Conservation (phyloP, 106 monocot genomes). For the Ottelia alismoides region DNA sequence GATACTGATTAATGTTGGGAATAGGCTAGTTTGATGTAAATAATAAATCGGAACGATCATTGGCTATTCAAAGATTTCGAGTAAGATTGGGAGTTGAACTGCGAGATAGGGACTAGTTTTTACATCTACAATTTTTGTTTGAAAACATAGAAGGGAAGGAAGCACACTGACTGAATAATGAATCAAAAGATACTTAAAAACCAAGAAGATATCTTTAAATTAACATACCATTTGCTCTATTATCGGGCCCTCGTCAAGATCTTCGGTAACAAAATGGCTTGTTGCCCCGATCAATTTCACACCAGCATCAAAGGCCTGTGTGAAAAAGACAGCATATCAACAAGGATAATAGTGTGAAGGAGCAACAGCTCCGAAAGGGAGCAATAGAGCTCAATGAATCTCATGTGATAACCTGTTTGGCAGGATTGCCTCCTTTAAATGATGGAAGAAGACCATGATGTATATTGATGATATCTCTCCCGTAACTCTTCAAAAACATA, state of each 20-base stretch:
- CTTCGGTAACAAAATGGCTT: conserved; percentile 72
- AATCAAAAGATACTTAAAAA: too few species aligned
- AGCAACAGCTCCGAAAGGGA: not conserved
- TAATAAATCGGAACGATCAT: too few species aligned
- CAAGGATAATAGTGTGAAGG: not conserved
- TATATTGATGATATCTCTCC: conserved; percentile 79
- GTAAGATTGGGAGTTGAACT: too few species aligned
- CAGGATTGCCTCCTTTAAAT: conserved; percentile 74
- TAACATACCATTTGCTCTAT: conserved; percentile 97
- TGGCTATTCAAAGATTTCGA: too few species aligned
- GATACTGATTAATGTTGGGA: too few species aligned
- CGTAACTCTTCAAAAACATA: conserved; percentile 52
- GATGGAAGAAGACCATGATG: conserved; percentile 95
- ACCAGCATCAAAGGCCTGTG: too few species aligned
- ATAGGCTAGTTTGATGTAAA: too few species aligned
- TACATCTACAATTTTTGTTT: too few species aligned
- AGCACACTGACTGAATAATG: too few species aligned
- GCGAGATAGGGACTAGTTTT: too few species aligned
- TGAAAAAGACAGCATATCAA: not conserved
- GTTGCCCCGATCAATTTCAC: conserved; percentile 89
- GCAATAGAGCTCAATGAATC: not conserved
- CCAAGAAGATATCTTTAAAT: too few species aligned
- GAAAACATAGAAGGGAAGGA: too few species aligned
- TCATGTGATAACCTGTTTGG: conserved; percentile 44
- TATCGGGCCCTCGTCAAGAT: conserved; percentile 77